A percentile compares a stretch with the other conserved stretches of the same genome.
phyloP scores from a whole-genome alignment of 306 rosid genomes.

The Pyrus betulifolia region DNA sequence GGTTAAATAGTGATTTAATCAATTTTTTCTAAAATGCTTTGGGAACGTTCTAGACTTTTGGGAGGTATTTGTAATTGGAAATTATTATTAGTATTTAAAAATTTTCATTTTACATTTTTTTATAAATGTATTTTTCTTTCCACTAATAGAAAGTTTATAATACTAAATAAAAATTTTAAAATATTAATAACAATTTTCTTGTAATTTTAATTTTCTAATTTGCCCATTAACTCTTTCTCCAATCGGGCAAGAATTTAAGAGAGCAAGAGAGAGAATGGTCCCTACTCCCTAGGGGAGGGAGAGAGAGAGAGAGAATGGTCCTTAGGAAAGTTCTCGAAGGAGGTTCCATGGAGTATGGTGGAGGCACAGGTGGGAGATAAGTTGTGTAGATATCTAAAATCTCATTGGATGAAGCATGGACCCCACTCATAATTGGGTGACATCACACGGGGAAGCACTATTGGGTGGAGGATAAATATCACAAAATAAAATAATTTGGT shows the following conservation, averaged over 20 bases:
- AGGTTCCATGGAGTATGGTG: conserved; percentile 24
- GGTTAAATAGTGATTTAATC: not conserved
- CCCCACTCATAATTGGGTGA: conserved; percentile 9
- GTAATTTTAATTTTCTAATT: not conserved
- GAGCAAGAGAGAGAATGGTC: not conserved
- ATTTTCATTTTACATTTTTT: accelerated
- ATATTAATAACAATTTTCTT: not conserved
- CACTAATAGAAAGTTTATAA: accelerated
- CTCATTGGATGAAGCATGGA: not conserved
- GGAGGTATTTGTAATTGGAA: not conserved
- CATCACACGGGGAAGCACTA: not conserved
- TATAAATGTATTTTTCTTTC: too few relatives aligned
- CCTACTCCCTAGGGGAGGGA: not conserved
- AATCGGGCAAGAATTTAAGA: conserved; percentile 15
- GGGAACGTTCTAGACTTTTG: conserved; percentile 45
- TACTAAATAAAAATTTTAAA: too few relatives aligned
- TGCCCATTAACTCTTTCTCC: conserved; percentile 1
- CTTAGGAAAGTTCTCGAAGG: conserved; percentile 58
- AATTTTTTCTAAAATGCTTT: not conserved
- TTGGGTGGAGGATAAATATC: not conserved
- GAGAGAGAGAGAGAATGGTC: not conserved
- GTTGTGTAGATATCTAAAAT: not conserved
- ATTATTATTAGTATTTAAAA: too few relatives aligned
- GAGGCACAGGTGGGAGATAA: conserved; percentile 17
- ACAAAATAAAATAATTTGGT: not conserved